phyloP scores from a whole-genome alignment of 2,329 filamentous ascomycete species.

The Alternaria sp. region DNA sequence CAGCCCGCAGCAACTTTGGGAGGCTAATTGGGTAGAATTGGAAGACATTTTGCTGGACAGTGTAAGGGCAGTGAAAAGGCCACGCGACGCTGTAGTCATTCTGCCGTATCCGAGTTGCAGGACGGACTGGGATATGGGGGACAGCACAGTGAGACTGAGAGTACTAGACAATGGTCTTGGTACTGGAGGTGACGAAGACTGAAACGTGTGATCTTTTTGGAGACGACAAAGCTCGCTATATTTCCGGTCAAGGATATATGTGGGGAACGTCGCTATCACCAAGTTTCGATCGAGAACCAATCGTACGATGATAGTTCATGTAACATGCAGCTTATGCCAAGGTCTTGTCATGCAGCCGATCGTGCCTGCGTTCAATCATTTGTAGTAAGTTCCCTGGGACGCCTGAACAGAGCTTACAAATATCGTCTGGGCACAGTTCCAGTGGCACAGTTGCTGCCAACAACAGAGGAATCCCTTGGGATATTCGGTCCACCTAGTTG shows the following conservation, averaged over 20 bases:
- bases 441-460: neutral
- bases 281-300: neutral
- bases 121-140: slow-evolving; percentile 38
- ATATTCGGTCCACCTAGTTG: neutral
- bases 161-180: slow-evolving; percentile 19
- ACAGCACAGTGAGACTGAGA: slow-evolving; percentile 27
- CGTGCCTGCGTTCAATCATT: neutral
- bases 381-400: neutral
- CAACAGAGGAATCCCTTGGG: neutral
- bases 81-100: slow-evolving; percentile 32
- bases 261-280: neutral
- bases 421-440: neutral
- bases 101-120: slow-evolving; percentile 43
- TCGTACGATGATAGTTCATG: no score
- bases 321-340: neutral
- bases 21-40: slow-evolving; percentile 39
- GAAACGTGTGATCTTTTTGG: neutral
- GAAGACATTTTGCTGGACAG: slow-evolving; percentile 36
- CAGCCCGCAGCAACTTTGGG: slow-evolving; percentile 40
- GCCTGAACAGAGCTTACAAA: neutral
- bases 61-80: slow-evolving; percentile 30
- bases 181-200: neutral
- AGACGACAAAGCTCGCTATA: neutral
- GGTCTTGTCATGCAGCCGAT: neutral
- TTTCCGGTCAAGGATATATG: neutral